Base-by-base conservation (phyloP, 2,329 filamentous ascomycete genomes). In the Trichoderma afroharzianum region DNA sequence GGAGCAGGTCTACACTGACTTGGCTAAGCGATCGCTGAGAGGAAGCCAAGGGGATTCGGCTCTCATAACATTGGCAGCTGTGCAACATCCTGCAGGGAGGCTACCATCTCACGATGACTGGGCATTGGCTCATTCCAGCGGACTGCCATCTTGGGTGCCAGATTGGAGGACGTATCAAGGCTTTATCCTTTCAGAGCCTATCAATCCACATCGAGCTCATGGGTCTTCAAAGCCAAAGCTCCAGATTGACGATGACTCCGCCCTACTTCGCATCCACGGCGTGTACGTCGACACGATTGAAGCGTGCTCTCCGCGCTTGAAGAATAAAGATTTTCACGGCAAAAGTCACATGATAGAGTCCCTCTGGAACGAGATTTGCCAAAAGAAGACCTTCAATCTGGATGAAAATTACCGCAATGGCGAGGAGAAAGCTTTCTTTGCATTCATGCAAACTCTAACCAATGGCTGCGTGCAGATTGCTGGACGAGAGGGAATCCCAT, bases 401-500 rank as follows among this genome's bases (percentile, higher is more conserved):
- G n/a, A 21, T 21, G 43, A 50, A 3, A 9, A 12, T 11, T 50
- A 50, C 4, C n/a, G n/a, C 43, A 21, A 12, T 21, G 9, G 43
- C n/a, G 0, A 50, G 11, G 43, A 50, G 4, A 0, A 3, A 21
- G 43, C 43, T n/a, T 50, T 50, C 18, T 50, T 50, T 50, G 43
- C 43, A 11, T 50, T 50, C n/a, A 50, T 50, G 43, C 43, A 50
- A 50, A 50, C 18, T 21, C 43, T 50, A 0, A 21, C n/a, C 9
- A 50, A 50, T 50, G n/a, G 43, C n/a, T 50, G 43, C 9, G 43
- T 50, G n/a, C 43, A 50, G n/a, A 50, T 50, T 50, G 43, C 43
- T 21, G 18, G 43, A 11, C n/a, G 43, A 21, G 43, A 50, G 9
- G n/a, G 43, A 1, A 6, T 21, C 43, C n/a, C 43, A 21, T 50